Base-by-base conservation (phyloP, 345 rosid genomes). In the Kandelia obovata region DNA sequence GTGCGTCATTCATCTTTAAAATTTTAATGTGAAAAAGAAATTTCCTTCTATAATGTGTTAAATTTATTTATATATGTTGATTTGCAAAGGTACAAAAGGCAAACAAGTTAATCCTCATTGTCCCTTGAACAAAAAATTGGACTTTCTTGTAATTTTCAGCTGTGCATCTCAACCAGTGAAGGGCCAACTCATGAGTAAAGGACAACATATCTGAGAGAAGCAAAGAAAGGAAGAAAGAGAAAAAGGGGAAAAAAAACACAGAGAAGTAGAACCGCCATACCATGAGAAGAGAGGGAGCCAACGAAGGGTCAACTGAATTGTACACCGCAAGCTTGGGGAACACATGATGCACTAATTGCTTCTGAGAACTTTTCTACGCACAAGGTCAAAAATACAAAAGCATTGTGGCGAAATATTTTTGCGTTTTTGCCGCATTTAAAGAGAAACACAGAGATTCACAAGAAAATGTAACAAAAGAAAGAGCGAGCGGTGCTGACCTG, bases 261-360 rank as follows among this genome's bases (percentile, higher is more conserved):
- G 1, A 37, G 51, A 75, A 72, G 30, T 8, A 62, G 56, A 43
- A 61, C 82, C 71, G 34, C 61, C 83, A 76, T 86, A 91, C 98
- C 98, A 95, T 95, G 67, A 95, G 98, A 75, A 95, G 99, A 70
- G 99, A 95, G 31, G 99, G 99, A 15, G 99, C 99, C 78, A 95
- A 75, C 28, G 99, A 95, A 58, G 99, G 99, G 65, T 95, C 99
- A 73, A 95, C 98, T 23, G 99, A 95, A 77, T 95, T 95, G 83
- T 95, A 95, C 27, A 95, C 99, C 8, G 98, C 98, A 30, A 95
- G 94, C 78, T 95, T 95, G 39, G 99, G 99, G 77, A 95, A 95
- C 64, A 95, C 98, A 49, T 90, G 92, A 72, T 90, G 84, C 74
- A 92, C 87, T 67, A 95, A 79, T 71, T 95, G 99, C 77, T 85